Evolutionary conservation across 371 early-diverging fungal genomes (phyloP).

Genomic region (Actinomortierella ambigua): DNA sequence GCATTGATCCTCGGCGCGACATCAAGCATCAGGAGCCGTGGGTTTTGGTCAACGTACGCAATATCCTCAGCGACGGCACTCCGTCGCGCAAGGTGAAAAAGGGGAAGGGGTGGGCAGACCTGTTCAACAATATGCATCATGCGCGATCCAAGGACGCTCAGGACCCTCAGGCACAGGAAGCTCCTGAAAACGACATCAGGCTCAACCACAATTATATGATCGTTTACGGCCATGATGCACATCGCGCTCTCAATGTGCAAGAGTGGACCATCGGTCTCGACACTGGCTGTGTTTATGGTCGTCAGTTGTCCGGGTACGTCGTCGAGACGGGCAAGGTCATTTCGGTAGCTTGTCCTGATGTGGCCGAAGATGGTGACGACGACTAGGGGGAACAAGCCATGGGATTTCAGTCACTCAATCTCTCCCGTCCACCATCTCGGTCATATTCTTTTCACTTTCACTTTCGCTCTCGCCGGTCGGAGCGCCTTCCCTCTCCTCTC

Average conservation of each 20-base stretch:
- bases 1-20: slow-evolving; percentile 59
- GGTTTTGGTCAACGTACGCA: slow-evolving; percentile 59
- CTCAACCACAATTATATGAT: slow-evolving; percentile 33
- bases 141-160: neutral
- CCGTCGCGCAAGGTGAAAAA: slow-evolving; percentile 46
- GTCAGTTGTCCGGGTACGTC: slow-evolving; percentile 53
- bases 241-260: slow-evolving; percentile 60
- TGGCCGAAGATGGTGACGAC: slow-evolving; percentile 1
- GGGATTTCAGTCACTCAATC: no score
- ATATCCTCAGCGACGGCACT: slow-evolving; percentile 38
- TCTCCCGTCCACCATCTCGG: no score
- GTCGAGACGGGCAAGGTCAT: slow-evolving; percentile 23
- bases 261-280: slow-evolving; percentile 66
- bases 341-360: slow-evolving; percentile 16
- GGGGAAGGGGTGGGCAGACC: slow-evolving; percentile 56
- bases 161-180: neutral
- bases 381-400: no score
- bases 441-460: no score
- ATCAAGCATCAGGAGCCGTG: slow-evolving; percentile 56
- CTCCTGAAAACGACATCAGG: slow-evolving; percentile 19
- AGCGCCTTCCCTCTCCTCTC: no score
- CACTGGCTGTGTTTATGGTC: slow-evolving; percentile 73
- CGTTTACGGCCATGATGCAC: slow-evolving; percentile 76
- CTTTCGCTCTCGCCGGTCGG: no score
- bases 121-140: slow-evolving; percentile 44